These are phyloP conservation scores for Isatis tinctoria DNA, from an alignment of 345 rosid genomes.

Conservation along the genomic window DNA sequence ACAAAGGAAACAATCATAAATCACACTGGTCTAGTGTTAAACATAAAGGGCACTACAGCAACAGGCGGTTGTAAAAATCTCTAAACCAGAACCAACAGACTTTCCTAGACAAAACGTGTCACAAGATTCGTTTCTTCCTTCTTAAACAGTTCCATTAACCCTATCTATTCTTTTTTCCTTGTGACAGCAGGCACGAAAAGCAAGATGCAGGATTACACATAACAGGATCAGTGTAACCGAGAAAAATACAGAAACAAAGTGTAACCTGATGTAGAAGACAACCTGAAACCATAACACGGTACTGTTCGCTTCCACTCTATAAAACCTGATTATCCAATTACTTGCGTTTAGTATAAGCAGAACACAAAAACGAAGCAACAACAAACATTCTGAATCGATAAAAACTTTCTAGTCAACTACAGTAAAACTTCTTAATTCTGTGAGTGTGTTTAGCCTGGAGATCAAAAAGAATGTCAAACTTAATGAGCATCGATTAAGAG, in stretches of 20 bases:
- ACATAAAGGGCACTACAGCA: background rate
- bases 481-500: background rate
- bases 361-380: background rate
- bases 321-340: slow-evolving; percentile 51
- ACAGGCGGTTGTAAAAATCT: background rate
- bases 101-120: background rate
- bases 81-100: background rate
- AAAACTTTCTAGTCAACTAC: background rate
- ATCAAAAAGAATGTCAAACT: background rate
- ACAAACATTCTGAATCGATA: too few relatives aligned
- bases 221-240: background rate
- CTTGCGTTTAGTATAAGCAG: background rate
- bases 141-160: background rate
- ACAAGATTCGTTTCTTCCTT: background rate
- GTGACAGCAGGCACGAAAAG: background rate
- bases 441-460: background rate
- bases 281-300: slow-evolving; percentile 99
- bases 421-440: background rate
- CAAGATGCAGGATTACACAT: background rate
- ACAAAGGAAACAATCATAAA: slow-evolving; percentile 27
- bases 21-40: slow-evolving; percentile 13
- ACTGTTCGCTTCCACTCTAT: slow-evolving; percentile 59
- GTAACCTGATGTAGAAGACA: slow-evolving; percentile 92
- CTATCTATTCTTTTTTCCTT: background rate
- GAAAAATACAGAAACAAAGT: slow-evolving; percentile 42